Evolutionary conservation across 164 flowering plant genomes (phyloP), one percentile per base, ranked within the genome.

Genomic region (Piper longum): DNA sequence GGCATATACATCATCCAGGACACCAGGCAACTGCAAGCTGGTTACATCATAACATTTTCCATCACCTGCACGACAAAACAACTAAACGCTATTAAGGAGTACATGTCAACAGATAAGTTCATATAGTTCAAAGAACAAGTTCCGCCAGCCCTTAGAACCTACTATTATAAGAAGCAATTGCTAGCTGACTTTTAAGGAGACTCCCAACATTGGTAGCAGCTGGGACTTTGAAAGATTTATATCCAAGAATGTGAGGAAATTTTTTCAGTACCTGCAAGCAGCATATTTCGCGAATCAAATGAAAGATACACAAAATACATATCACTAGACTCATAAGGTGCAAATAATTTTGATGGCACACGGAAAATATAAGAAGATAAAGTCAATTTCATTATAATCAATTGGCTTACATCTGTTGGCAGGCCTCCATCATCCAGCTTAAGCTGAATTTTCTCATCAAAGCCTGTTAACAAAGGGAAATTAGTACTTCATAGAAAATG

Each of bases 11-110:
- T 89, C 96, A 75, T 92, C 98, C 16, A 92, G 56, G 63, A 88
- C 80, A 67, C 96, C 96, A 73, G 96, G 86, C 70, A 89, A 72
- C 78, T 92, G 98, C 81, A 92, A 73, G 64, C 96, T 79, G 71
- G 93, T 86, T 51, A 77, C 83, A 70, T 67, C 60, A 13, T 60
- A 67, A 72, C 85, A 87, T 63, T 73, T 68, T 61, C 86, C 86
- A 72, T 80, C 77, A 74, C 75, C 96, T 91, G 67, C 13, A 67
- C 9, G 61, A 63, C 59, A 40, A 70, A 63, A 59, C 42, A 5
- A 44, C 48, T 44, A 9, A 16, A 12, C 12, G 62, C 13, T 4
- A 41, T 43, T 40, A 40, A 2, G 61, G 5, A 59, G 40, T 16
- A 19, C 12, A 59, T 8, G 9, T 0, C 40, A 59, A 16, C 12